Conservation (phyloP, 2,329 filamentous ascomycete species). For the Ceratocystis alfenasii region DNA sequence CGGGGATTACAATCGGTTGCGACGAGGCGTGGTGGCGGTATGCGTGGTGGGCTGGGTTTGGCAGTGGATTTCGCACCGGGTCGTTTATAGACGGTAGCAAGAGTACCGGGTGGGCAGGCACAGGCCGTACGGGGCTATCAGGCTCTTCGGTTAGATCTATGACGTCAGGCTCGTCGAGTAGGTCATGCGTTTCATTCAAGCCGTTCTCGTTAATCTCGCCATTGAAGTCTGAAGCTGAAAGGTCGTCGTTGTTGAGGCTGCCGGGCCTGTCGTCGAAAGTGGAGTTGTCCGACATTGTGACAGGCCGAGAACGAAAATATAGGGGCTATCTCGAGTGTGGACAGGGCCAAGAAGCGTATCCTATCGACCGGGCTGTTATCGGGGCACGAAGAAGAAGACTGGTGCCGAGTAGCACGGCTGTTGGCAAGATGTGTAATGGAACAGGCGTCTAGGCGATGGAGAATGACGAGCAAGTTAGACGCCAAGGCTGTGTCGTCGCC, state of each 20-base stretch:
- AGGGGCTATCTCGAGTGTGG: background rate
- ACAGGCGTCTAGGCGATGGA: background rate
- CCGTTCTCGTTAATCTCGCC: slow-evolving; percentile 30
- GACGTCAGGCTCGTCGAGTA: slow-evolving; percentile 26
- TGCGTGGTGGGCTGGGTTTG: slow-evolving; percentile 32
- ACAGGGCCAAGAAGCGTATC: background rate
- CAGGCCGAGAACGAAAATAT: background rate
- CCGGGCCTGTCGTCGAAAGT: background rate
- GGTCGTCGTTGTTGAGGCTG: slow-evolving; percentile 5
- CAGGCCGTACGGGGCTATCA: slow-evolving; percentile 32
- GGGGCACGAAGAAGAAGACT: background rate
- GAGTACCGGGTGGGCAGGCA: background rate
- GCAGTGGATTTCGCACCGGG: slow-evolving; percentile 32
- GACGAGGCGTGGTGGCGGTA: slow-evolving; percentile 16
- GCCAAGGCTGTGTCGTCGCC: too few relatives aligned
- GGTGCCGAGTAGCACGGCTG: background rate
- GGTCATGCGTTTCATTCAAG: slow-evolving; percentile 13
- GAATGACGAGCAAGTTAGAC: background rate
- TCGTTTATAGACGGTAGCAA: slow-evolving; percentile 28
- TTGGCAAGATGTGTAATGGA: background rate
- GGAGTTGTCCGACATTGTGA: background rate
- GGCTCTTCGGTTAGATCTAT: slow-evolving; percentile 43
- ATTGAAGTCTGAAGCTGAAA: slow-evolving; percentile 16
- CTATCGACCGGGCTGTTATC: background rate
- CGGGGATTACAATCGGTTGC: background rate